Conservation (phyloP, 2,329 filamentous ascomycete species). For the Pseudofabraea citricarpa region DNA sequence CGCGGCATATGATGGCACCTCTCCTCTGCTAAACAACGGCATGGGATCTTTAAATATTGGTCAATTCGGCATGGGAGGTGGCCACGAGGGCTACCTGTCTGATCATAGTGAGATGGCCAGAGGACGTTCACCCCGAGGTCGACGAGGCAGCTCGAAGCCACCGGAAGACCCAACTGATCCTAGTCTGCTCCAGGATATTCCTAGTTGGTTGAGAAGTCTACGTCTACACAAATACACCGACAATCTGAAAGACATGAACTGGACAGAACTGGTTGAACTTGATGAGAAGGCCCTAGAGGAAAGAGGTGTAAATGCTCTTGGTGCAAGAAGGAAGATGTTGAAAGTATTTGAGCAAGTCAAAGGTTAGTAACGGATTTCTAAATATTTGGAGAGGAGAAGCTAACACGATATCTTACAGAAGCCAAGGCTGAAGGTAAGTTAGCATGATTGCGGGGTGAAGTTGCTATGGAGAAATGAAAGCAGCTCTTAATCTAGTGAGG, state of each 20-base stretch:
- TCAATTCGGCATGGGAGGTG: conserved; percentile 63
- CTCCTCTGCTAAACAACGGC: conserved; percentile 65
- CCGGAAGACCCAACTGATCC: conserved; percentile 96
- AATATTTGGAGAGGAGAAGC: too few relatives aligned
- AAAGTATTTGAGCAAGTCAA: conserved; percentile 98
- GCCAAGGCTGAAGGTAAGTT: conserved; percentile 72
- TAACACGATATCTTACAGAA: conserved; percentile 49
- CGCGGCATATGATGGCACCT: conserved; percentile 74
- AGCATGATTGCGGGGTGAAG: conserved; percentile 30
- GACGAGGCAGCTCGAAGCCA: conserved; percentile 92
- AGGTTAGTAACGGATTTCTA: too few relatives aligned
- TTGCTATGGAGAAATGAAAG: too few relatives aligned
- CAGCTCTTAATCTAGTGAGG: too few relatives aligned
- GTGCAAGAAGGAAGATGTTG: conserved; percentile 93
- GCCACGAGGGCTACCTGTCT: conserved; percentile 86
- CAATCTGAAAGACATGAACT: conserved; percentile 94
- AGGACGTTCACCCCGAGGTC: conserved; percentile 85
- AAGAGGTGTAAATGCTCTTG: conserved; percentile 89
- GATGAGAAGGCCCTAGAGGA: conserved; percentile 92
- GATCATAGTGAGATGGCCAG: conserved; percentile 90
- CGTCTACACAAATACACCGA: conserved; percentile 98
- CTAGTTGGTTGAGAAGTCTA: conserved; percentile 90
- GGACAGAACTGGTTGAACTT: conserved; percentile 86
- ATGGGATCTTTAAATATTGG: conserved; percentile 68
- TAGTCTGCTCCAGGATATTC: conserved; percentile 86